Evolutionary conservation across 495 filamentous ascomycete species (phyloP), one percentile per base, ranked within the genome.

Genomic region (Thermothielavioides terrestris): DNA sequence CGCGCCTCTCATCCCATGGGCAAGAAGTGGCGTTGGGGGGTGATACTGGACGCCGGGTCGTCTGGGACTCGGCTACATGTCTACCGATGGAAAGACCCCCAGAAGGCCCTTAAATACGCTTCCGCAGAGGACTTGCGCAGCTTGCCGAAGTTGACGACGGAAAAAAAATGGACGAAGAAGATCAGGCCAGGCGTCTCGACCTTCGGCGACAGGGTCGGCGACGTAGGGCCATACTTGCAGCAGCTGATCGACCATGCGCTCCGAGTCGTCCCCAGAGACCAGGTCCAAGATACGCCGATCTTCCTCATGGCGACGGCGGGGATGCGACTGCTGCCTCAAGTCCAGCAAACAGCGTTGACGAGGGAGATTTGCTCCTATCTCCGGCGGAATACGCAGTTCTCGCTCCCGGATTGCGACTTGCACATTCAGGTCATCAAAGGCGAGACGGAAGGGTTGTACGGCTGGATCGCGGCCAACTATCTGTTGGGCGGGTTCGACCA

Each of bases 381-480:
- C 17, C 83, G 80, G 40, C 68, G 76, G 39, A 83, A 88, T 40
- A 89, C 89, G 10, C 71, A 82, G 18, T 99, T 99, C 58, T 75
- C 82, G 41, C 76, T 99, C 4, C 89, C 92, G 30, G 89, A 97
- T 63, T 99, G 92, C 69, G 80, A 76, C 45, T 66, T 86, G 4
- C 89, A 99, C 59, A 86, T 99, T 20, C 91, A 96, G 60, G 89
- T 95, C 11, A 97, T 99, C 49, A 81, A 87, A 1, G 92, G 92
- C n/a, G 90, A 95, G 61, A 97, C 94, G 0, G 92, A 99, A 65
- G 92, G 90, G 15, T 65, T 99, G 34, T 99, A 97, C 56, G 92
- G 92, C n/a, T 99, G 92, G 92, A 83, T 97, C 54, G 92, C 92
- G 28, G 83, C 91, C n/a, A 99, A 99, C 61, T 99, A 97, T 61